These are phyloP conservation scores for Phytophthora melonis DNA, from an alignment of 352 stramenopile genomes.

Conservation along the genomic window DNA sequence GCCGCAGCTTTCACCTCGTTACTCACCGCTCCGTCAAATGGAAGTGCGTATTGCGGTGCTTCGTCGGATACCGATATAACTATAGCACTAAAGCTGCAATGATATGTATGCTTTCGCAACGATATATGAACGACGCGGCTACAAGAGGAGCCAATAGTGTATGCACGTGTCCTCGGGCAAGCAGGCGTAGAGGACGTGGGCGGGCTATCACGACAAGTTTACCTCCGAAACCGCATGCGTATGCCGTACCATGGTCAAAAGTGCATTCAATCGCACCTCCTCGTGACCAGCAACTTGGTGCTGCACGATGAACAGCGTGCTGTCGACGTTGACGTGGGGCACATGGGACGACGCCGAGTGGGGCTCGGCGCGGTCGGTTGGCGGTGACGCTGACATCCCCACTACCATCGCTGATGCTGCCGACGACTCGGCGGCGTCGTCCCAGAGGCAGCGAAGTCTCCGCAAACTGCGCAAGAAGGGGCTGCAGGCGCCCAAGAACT, in stretches of 20 bases:
- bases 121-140: not conserved
- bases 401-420: too few relatives aligned
- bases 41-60: not conserved
- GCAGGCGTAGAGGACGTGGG: not conserved
- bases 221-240: conserved; percentile 2
- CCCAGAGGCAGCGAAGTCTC: conserved; percentile 44
- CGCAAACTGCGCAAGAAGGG: conserved; percentile 65
- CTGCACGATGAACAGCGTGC: conserved; percentile 72
- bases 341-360: conserved; percentile 69
- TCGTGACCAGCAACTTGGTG: not conserved
- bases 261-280: not conserved
- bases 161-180: not conserved
- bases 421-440: not conserved
- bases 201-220: not conserved
- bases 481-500: conserved; percentile 51
- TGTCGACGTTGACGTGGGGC: conserved; percentile 76
- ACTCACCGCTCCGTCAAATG: too few relatives aligned
- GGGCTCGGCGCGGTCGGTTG: not conserved
- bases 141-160: not conserved
- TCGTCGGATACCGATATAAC: not conserved
- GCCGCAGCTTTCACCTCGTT: too few relatives aligned
- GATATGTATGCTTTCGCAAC: not conserved
- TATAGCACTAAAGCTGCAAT: not conserved
- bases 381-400: not conserved
- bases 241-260: conserved; percentile 2